Evolutionary conservation across 2,329 filamentous ascomycete species (phyloP), one percentile per base, ranked within the genome.

Genomic region (Malbranchea cinnamomea): DNA sequence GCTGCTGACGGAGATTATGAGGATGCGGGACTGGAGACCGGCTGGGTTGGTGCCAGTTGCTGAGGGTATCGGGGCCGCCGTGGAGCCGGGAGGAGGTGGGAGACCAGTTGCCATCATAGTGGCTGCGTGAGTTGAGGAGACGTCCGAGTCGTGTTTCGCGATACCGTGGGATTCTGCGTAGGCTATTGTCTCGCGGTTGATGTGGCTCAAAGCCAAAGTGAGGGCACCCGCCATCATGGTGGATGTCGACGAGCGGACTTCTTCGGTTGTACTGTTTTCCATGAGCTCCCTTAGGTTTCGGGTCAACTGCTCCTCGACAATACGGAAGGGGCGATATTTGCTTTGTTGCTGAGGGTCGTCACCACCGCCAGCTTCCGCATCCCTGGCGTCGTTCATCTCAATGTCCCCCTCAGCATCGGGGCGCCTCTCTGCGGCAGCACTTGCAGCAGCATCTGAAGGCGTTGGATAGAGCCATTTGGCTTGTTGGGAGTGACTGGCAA

Each of bases 211-310:
- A 4, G 89, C 85, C 10, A 92, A 70, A 5, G 84, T 93, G 10
- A 98, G 65, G 8, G 89, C 87, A 35, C 89, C 89, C 1, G 87
- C 82, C 46, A 95, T 77, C 50, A 87, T 79, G 4, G 87, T 91
- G 1, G 82, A 87, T 4, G 75, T 76, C 11, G 37, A 24, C 12
- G 44, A 37, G 5, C 59, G 53, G n/a, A 68, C 55, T 28, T 92
- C 67, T 43, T 80, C 69, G 9, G 63, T 49, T 25, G 68, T 52
- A 2, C 68, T 72, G 2, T 84, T 93, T 26, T 65, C 62, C 34
- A 95, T 69, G 34, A 98, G 69, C n/a, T 63, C 57, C 17, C 71
- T 71, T 18, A 95, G 68, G 29, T 83, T 83, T 11, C 63, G 57
- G 22, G 89, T 65, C 33, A 98, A 73, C 37, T 79, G 74, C 35